A percentile compares a stretch with the other conserved stretches of the same genome.
Conservation (phyloP, 2,329 filamentous ascomycete species). For the Keithomyces neogunnii region DNA sequence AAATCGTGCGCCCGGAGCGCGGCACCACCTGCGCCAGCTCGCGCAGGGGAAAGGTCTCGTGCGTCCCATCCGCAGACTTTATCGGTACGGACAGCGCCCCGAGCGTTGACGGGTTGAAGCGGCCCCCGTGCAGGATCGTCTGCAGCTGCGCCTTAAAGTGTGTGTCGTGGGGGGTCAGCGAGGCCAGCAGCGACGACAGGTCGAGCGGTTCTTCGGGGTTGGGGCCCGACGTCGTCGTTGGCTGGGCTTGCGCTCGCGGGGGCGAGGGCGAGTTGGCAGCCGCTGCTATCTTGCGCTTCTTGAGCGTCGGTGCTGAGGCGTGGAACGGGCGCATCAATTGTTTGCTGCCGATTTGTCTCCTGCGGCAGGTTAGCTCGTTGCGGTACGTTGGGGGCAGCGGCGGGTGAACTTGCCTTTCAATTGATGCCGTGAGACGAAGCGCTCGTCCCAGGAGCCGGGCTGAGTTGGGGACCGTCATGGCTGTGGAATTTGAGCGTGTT, state of each 20-base stretch:
- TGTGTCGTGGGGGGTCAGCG: constrained; percentile 30
- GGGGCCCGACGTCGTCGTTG: constrained; percentile 16
- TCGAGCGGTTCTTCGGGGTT: constrained; percentile 37
- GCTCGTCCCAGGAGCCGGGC: constrained; percentile 2
- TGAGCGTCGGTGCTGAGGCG: constrained; percentile 19
- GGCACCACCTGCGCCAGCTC: constrained; percentile 48
- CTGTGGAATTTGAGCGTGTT: too few relatives aligned
- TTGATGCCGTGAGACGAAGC: constrained; percentile 3
- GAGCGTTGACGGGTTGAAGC: constrained; percentile 43
- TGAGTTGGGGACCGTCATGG: constrained; percentile 2
- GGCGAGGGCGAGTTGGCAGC: constrained; percentile 21
- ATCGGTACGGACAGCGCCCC: constrained; percentile 35
- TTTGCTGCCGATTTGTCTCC: not conserved
- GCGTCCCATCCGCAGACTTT: constrained; percentile 18
- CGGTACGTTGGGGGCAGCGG: not conserved
- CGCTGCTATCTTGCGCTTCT: constrained; percentile 30
- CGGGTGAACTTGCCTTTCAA: constrained; percentile 13
- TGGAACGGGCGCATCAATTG: constrained; percentile 20
- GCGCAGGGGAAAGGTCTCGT: constrained; percentile 36
- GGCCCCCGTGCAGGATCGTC: constrained; percentile 33
- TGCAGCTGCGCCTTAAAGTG: constrained; percentile 36
- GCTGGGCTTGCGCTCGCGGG: constrained; percentile 10
- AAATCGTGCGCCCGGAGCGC: constrained; percentile 30
- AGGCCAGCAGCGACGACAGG: constrained; percentile 39
- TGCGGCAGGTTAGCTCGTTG: not conserved